phyloP scores from a whole-genome alignment of 2,329 filamentous ascomycete genomes.

The Aulographum hederae region DNA sequence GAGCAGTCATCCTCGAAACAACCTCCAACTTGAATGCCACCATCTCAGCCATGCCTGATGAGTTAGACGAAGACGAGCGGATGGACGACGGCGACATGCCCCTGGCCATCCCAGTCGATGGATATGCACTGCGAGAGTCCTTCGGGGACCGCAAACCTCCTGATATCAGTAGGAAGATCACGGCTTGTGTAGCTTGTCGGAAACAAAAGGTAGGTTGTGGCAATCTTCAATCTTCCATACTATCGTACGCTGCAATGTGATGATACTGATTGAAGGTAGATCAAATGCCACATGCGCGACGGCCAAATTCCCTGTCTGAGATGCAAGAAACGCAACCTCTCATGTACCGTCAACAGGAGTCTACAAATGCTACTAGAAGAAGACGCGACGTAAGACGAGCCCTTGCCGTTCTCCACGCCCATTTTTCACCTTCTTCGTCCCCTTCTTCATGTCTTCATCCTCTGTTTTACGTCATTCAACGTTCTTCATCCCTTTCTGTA shows the following conservation, averaged over 20 bases:
- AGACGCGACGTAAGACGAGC: constrained; percentile 14
- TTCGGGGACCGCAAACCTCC: constrained; percentile 11
- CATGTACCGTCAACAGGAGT: constrained; percentile 23
- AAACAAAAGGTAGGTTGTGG: constrained; percentile 21
- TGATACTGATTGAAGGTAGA: constrained; percentile 9
- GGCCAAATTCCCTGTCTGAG: constrained; percentile 19
- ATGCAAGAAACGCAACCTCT: constrained; percentile 21
- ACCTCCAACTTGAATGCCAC: no score
- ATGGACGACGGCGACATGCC: neutral
- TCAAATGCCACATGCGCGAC: constrained; percentile 24
- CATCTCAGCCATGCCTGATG: no score
- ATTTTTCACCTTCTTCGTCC: no score
- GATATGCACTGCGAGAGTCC: constrained; percentile 2
- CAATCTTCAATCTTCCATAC: neutral
- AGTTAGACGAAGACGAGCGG: no score
- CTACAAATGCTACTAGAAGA: constrained; percentile 23
- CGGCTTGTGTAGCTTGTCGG: constrained; percentile 21
- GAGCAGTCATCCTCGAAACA: no score
- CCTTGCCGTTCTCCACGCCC: no score
- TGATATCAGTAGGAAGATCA: constrained; percentile 11
- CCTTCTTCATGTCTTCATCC: no score
- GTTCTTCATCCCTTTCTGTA: no score
- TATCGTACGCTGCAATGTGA: neutral
- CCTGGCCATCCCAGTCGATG: neutral
- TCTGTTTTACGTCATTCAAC: no score